phyloP scores from a whole-genome alignment of 2,329 filamentous ascomycete species.

The Xylaria sp. region DNA sequence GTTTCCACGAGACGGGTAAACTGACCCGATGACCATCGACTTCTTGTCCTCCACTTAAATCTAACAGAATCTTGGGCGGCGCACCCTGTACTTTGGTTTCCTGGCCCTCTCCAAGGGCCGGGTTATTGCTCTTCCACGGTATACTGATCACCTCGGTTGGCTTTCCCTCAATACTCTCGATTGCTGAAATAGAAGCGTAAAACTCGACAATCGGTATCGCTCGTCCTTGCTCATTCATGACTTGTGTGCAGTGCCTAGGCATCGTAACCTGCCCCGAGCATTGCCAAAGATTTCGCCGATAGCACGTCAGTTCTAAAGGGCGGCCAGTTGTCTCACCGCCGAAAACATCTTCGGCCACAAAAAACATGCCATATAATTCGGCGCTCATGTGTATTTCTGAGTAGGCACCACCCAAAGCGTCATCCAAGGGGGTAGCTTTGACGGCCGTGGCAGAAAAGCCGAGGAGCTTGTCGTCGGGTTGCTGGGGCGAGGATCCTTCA shows the following conservation, averaged over 20 bases:
- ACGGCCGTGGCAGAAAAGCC: constrained; percentile 71
- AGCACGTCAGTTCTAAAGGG: constrained; percentile 87
- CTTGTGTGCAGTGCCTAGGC: constrained; percentile 72
- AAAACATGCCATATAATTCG: constrained; percentile 88
- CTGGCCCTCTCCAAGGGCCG: constrained; percentile 52
- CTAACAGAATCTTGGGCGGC: constrained; percentile 61
- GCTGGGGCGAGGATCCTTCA: constrained; percentile 58
- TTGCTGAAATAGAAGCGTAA: constrained; percentile 80
- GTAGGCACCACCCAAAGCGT: constrained; percentile 62
- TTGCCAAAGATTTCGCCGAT: constrained; percentile 92
- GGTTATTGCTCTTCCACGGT: constrained; percentile 84
- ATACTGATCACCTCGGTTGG: constrained; percentile 93
- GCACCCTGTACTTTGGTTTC: constrained; percentile 56
- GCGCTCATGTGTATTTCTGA: constrained; percentile 71
- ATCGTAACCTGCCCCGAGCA: constrained; percentile 86
- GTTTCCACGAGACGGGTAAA: constrained; percentile 89
- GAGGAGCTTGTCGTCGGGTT: constrained; percentile 73
- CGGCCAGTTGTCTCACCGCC: constrained; percentile 60
- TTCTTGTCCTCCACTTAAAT: constrained; percentile 64
- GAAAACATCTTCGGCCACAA: constrained; percentile 82
- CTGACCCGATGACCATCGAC: constrained; percentile 80
- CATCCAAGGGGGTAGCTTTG: constrained; percentile 68
- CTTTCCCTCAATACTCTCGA: constrained; percentile 92
- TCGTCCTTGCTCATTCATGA: constrained; percentile 75
- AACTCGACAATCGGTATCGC: constrained; percentile 78